Percentiles rank a stretch among this genome's conserved stretches.
phyloP scores from a whole-genome alignment of 164 flowering plant genomes.

The Chimonanthus praecox region DNA sequence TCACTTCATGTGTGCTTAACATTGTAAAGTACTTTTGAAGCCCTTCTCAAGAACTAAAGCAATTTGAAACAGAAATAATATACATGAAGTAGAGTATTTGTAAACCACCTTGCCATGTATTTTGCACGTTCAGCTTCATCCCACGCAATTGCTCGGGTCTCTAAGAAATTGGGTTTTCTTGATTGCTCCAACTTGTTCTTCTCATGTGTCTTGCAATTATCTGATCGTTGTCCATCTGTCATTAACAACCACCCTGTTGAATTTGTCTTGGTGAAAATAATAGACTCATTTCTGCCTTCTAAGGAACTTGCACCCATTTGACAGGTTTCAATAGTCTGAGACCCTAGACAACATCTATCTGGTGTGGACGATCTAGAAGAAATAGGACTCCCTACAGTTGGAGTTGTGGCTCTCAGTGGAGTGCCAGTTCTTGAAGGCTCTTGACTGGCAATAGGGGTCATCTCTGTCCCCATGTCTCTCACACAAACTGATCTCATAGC shows the following conservation, averaged over 20 bases:
- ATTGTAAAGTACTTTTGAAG: not conserved
- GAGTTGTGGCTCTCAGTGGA: conserved; percentile 67
- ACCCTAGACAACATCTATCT: conserved; percentile 35
- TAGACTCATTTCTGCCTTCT: conserved; percentile 30
- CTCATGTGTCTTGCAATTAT: conserved; percentile 14
- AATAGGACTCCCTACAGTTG: conserved; percentile 63
- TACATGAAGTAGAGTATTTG: not conserved
- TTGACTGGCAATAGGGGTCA: conserved; percentile 91
- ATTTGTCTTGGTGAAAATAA: conserved; percentile 17
- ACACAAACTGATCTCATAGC: conserved; percentile 62
- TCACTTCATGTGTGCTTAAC: not conserved
- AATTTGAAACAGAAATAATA: not conserved
- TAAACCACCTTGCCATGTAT: conserved; percentile 74
- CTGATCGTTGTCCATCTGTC: conserved; percentile 26
- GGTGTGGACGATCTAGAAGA: conserved; percentile 72
- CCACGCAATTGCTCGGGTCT: conserved; percentile 82
- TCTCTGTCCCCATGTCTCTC: conserved; percentile 98
- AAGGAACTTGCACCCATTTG: conserved; percentile 16
- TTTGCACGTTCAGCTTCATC: conserved; percentile 95
- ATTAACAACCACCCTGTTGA: conserved; percentile 21
- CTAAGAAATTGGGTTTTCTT: conserved; percentile 47
- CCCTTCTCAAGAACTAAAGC: not conserved
- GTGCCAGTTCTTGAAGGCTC: conserved; percentile 92
- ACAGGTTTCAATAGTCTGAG: conserved; percentile 25
- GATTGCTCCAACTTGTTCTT: conserved; percentile 27